Evolutionary conservation across 352 stramenopile genomes (phyloP).

Genomic region (Globisporangium okanoganense): DNA sequence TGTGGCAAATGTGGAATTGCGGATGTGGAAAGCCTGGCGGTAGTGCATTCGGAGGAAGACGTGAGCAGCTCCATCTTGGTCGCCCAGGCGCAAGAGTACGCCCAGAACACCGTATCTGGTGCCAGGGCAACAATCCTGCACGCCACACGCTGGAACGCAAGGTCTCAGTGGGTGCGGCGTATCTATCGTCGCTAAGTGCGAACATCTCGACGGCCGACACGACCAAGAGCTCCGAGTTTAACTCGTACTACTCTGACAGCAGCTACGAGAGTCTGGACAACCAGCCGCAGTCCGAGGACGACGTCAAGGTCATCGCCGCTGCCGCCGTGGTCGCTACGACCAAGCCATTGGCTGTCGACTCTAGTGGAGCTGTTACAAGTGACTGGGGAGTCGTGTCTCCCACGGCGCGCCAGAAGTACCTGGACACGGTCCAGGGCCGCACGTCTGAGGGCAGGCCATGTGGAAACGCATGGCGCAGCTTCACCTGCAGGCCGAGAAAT

Average conservation of each 20-base stretch:
- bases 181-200: not conserved
- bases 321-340: not conserved
- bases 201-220: not conserved
- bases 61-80: not conserved
- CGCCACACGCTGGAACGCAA: not conserved
- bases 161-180: too few species aligned
- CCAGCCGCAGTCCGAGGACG: not conserved
- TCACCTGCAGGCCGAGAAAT: slow-evolving; percentile 4
- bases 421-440: slow-evolving; percentile 6
- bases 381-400: not conserved
- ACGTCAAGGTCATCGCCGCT: not conserved
- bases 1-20: too few species aligned
- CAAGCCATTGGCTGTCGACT: not conserved
- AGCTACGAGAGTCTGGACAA: slow-evolving; percentile 1
- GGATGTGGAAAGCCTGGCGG: too few species aligned
- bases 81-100: not conserved
- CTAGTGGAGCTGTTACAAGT: not conserved
- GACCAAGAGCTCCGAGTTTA: not conserved
- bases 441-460: slow-evolving; percentile 11
- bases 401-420: slow-evolving; percentile 1
- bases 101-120: not conserved
- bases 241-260: not conserved
- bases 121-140: not conserved
- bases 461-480: slow-evolving; percentile 15
- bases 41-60: too few species aligned